A percentile compares a stretch with the other conserved stretches of the same genome.
Evolutionary conservation across 306 rosid genomes (phyloP).

Genomic region (Hylodesmum podocarpum): DNA sequence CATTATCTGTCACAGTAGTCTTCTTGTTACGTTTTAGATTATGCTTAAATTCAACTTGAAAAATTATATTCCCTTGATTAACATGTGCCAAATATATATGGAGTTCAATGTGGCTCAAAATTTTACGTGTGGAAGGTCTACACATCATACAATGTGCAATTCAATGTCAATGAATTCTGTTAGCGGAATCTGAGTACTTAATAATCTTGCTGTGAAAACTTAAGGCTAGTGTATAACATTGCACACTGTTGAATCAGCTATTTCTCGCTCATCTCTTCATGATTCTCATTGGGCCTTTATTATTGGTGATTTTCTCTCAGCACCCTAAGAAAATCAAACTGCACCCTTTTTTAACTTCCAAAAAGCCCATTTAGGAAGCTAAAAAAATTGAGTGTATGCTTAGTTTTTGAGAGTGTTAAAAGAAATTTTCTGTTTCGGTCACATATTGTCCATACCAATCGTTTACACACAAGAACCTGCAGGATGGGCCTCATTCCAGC

Average conservation of each 20-base stretch:
- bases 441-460: too few species aligned
- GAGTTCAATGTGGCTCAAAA: background rate
- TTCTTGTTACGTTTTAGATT: background rate
- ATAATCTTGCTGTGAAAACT: constrained; percentile 6
- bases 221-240: background rate
- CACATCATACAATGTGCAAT: constrained; percentile 16
- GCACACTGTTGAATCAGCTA: background rate
- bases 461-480: too few species aligned
- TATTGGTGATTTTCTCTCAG: too few species aligned
- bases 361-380: too few species aligned
- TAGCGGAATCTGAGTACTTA: constrained; percentile 4
- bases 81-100: constrained; percentile 11
- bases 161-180: constrained; percentile 23
- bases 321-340: too few species aligned
- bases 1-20: background rate
- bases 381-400: too few species aligned
- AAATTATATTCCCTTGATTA: constrained; percentile 18
- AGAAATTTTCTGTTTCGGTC: too few species aligned
- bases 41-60: constrained; percentile 24
- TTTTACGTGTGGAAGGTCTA: background rate
- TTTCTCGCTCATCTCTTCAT: too few species aligned
- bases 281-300: too few species aligned
- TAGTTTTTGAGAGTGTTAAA: too few species aligned
- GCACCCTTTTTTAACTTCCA: too few species aligned
- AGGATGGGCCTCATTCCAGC: too few species aligned